phyloP scores from a whole-genome alignment of 192 early-diverging fungal species.

The Gonapodya prolifera region DNA sequence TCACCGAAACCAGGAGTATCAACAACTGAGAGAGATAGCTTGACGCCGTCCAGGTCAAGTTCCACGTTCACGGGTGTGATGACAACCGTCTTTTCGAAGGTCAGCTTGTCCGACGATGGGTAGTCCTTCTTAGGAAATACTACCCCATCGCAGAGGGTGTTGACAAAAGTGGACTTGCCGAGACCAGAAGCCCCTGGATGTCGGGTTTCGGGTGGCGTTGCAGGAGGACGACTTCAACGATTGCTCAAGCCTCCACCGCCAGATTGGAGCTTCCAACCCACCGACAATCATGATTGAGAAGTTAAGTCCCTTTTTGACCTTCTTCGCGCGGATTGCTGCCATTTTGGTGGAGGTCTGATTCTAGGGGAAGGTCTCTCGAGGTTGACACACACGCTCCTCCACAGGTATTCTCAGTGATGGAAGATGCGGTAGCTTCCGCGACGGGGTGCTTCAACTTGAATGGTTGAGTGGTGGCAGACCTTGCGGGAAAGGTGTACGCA shows the following conservation, averaged over 20 bases:
- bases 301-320: constrained; percentile 29
- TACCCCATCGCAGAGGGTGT: constrained; percentile 44
- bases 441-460: too few relatives aligned
- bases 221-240: constrained; percentile 29
- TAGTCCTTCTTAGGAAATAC: constrained; percentile 7
- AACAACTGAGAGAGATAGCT: constrained; percentile 89
- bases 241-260: not conserved
- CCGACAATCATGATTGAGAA: constrained; percentile 52
- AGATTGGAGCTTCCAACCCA: constrained; percentile 12
- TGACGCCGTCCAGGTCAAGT: constrained; percentile 96
- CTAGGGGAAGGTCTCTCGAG: too few relatives aligned
- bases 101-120: not conserved
- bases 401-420: too few relatives aligned
- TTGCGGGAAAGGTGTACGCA: too few relatives aligned
- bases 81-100: constrained; percentile 28
- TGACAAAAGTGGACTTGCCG: constrained; percentile 49
- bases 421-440: too few relatives aligned
- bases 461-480: too few relatives aligned
- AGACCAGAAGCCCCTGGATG: constrained; percentile 32
- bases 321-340: not conserved
- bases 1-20: constrained; percentile 87
- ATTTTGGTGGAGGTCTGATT: not conserved
- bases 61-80: constrained; percentile 52
- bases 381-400: too few relatives aligned
- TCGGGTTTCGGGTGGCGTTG: not conserved